phyloP scores from a whole-genome alignment of 352 stramenopile genomes.

The Phytophthora fragariae region DNA sequence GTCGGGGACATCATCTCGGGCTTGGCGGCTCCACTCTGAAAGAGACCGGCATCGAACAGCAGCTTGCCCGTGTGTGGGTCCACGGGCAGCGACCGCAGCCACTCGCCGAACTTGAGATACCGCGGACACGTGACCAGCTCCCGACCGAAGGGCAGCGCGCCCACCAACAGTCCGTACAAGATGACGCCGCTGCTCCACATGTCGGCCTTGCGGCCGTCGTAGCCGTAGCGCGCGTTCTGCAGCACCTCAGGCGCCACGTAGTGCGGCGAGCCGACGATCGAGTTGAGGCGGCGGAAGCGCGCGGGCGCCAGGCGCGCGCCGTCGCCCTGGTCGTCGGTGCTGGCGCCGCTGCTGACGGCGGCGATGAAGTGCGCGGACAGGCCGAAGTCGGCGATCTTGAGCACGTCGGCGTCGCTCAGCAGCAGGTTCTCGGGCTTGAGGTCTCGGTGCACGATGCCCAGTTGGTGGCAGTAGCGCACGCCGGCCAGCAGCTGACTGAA shows the following conservation, averaged over 20 bases:
- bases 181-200: constrained; percentile 96
- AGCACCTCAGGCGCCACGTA: constrained; percentile 98
- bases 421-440: constrained; percentile 98
- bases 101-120: constrained; percentile 96
- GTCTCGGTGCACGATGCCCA: constrained; percentile 95
- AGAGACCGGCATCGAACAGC: constrained; percentile 61
- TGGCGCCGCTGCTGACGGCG: constrained; percentile 70
- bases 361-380: constrained; percentile 93
- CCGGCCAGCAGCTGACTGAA: constrained; percentile 91
- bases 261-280: constrained; percentile 96
- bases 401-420: constrained; percentile 87
- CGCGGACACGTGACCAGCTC: constrained; percentile 93
- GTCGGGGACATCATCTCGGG: constrained; percentile 14
- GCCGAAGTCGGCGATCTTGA: constrained; percentile 97
- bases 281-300: constrained; percentile 92
- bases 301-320: constrained; percentile 40
- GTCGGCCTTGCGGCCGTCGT: constrained; percentile 93
- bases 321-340: constrained; percentile 47
- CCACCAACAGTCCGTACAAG: constrained; percentile 92
- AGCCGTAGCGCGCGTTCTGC: constrained; percentile 88
- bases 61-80: constrained; percentile 76
- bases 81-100: constrained; percentile 75
- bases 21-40: constrained; percentile 42
- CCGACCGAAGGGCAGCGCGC: constrained; percentile 95
- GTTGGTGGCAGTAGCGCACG: constrained; percentile 91